These are phyloP conservation scores for Dimocarpus longan DNA, from an alignment of 345 rosid genomes.

Conservation along the genomic window DNA sequence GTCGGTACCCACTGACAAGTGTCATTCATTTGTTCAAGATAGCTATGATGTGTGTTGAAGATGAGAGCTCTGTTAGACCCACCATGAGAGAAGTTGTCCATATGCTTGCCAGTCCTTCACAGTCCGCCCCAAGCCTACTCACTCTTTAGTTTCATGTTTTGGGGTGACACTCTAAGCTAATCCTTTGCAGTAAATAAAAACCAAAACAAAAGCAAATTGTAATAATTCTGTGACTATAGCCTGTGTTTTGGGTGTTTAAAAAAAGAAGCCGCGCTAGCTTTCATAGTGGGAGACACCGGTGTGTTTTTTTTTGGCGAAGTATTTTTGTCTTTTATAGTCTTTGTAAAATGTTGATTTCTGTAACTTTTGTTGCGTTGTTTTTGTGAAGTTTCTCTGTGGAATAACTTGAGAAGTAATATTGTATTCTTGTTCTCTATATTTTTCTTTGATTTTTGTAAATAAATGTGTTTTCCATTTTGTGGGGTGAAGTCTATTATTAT, in stretches of 20 bases:
- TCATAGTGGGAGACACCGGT: slow-evolving; percentile 1
- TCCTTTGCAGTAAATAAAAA: slow-evolving; percentile 15
- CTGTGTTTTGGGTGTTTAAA: slow-evolving; percentile 4
- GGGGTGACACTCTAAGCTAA: background rate
- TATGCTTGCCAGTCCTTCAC: slow-evolving; percentile 67
- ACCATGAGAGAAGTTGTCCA: slow-evolving; percentile 94
- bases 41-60: slow-evolving; percentile 81
- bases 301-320: background rate
- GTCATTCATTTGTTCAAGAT: slow-evolving; percentile 75
- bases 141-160: slow-evolving; percentile 22
- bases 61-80: slow-evolving; percentile 65
- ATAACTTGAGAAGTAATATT: background rate
- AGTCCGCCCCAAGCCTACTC: slow-evolving; percentile 44
- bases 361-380: background rate
- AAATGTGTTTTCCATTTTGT: no score
- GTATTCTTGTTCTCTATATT: background rate
- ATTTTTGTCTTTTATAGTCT: background rate
- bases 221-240: slow-evolving; percentile 23
- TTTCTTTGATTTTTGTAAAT: background rate
- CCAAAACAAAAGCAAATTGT: slow-evolving; percentile 1
- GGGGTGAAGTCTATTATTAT: no score
- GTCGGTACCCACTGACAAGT: slow-evolving; percentile 53
- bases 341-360: background rate
- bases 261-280: background rate
- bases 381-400: background rate